Evolutionary conservation across 2,329 filamentous ascomycete genomes (phyloP).

Genomic region (Sodiomyces alkalinus): DNA sequence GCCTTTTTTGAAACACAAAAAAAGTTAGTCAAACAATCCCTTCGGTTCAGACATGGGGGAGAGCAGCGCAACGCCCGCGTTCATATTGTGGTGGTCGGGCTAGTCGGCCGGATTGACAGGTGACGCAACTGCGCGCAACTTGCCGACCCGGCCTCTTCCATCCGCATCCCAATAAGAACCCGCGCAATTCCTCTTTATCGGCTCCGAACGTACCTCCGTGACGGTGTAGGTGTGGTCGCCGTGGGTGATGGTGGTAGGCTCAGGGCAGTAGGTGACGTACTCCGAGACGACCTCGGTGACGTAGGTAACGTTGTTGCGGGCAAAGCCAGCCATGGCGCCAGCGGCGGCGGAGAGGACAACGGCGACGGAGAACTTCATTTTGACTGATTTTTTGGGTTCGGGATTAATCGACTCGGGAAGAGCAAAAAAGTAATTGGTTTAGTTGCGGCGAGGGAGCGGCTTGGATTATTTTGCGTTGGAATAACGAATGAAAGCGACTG

Average conservation of each 20-base stretch:
- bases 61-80: too few species aligned
- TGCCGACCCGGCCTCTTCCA: too few species aligned
- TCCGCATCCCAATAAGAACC: too few species aligned
- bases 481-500: conserved; percentile 46
- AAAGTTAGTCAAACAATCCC: too few species aligned
- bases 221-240: conserved; percentile 54
- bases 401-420: conserved; percentile 16
- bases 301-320: conserved; percentile 30
- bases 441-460: conserved; percentile 17
- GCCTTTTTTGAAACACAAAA: too few species aligned
- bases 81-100: too few species aligned
- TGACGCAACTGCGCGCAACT: too few species aligned
- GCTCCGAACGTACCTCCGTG: too few species aligned
- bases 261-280: conserved; percentile 60
- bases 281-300: conserved; percentile 51
- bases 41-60: too few species aligned
- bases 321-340: conserved; percentile 21
- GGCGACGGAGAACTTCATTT: conserved; percentile 49
- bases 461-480: conserved; percentile 12
- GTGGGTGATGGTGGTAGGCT: conserved; percentile 47
- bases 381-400: conserved; percentile 38
- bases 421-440: conserved; percentile 9
- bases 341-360: conserved; percentile 35
- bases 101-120: too few species aligned
- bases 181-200: too few species aligned